Base-by-base conservation (phyloP, 768 basidiomycete species). In the Trametes cinnabarina region DNA sequence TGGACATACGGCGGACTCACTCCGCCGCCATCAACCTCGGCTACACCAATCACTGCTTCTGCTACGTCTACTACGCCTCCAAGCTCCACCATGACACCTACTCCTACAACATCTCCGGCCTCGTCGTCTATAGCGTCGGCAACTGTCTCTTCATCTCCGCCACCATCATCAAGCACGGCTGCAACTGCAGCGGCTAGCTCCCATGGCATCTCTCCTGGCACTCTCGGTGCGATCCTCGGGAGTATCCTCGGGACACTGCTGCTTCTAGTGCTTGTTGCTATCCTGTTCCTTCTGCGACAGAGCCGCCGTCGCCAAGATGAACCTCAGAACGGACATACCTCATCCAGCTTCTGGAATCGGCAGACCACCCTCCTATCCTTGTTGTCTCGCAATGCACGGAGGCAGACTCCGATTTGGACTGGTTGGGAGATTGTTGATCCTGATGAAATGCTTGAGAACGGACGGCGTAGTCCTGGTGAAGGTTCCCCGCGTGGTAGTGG, bases 1-100 rank as follows among this genome's bases (percentile, higher is more conserved):
- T 93, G 85, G 81, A 83, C 82, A 12, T 93, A 81, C 64, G 91
- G 90, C 63, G 90, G 90, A 34, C 74, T 82, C n/a, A 82, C 87
- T 34, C 73, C 84, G 30, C 88, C 89, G n/a, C 73, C 81, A 8
- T 71, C 81, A 12, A 74, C 75, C 10, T 43, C 69, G 1, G 55
- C 69, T 20, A 58, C 52, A 10, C 22, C 66, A 23, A 55, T n/a
- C n/a, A n/a, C 65, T 23, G 53, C 57, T 15, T 47, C 66, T 19
- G 37, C 58, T 41, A 50, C 66, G 34, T 58, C 55, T 14, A 47
- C 65, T 20, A 15, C 58, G 23, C 55, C 65, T 3, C 3, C 49
- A 4, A 50, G 25, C 23, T 32, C 65, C 30, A 57, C 68, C 19
- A 42, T 60, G 37, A 32, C 64, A 22, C 25, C 66, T 7, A 44